Percentiles rank a stretch among this genome's conserved stretches.
These are phyloP conservation scores for Pythium plurisporium DNA, from an alignment of 352 stramenopile genomes.

Conservation along the genomic window DNA sequence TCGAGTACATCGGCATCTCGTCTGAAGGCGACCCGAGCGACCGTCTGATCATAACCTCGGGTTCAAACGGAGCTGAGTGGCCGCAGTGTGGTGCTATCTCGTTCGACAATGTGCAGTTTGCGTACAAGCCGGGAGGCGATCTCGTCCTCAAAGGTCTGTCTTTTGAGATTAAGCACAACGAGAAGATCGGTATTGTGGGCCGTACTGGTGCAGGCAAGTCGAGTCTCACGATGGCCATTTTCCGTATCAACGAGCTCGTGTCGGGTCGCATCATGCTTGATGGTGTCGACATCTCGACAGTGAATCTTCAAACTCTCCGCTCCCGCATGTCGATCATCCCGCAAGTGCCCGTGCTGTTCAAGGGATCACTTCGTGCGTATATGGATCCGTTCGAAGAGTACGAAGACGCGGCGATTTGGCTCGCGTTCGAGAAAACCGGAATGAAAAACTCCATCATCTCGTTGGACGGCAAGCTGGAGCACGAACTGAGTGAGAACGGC, in stretches of 20 bases:
- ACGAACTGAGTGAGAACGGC: constrained; percentile 67
- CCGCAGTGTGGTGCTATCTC: constrained; percentile 53
- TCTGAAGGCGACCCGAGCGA: constrained; percentile 19
- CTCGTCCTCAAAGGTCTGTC: constrained; percentile 44
- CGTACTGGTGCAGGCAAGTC: constrained; percentile 11
- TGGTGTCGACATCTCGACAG: constrained; percentile 31
- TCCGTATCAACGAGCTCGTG: constrained; percentile 34
- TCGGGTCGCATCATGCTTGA: constrained; percentile 39
- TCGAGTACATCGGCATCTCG: constrained; percentile 38
- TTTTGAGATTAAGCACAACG: constrained; percentile 38
- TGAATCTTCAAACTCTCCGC: constrained; percentile 23
- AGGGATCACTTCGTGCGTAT: constrained; percentile 79
- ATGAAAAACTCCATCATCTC: constrained; percentile 36
- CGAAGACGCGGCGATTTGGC: constrained; percentile 59
- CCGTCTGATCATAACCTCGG: not conserved
- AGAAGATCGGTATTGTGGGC: constrained; percentile 68
- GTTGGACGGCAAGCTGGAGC: constrained; percentile 12
- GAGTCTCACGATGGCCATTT: constrained; percentile 14
- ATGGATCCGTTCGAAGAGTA: constrained; percentile 85
- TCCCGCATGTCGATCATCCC: constrained; percentile 47
- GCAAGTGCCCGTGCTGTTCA: constrained; percentile 89
- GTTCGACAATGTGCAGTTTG: constrained; percentile 75
- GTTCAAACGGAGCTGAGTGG: constrained; percentile 42
- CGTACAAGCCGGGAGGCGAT: constrained; percentile 60
- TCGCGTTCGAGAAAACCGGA: constrained; percentile 61